Evolutionary conservation across 2,329 filamentous ascomycete genomes (phyloP).

Genomic region (Geosmithia morbida): DNA sequence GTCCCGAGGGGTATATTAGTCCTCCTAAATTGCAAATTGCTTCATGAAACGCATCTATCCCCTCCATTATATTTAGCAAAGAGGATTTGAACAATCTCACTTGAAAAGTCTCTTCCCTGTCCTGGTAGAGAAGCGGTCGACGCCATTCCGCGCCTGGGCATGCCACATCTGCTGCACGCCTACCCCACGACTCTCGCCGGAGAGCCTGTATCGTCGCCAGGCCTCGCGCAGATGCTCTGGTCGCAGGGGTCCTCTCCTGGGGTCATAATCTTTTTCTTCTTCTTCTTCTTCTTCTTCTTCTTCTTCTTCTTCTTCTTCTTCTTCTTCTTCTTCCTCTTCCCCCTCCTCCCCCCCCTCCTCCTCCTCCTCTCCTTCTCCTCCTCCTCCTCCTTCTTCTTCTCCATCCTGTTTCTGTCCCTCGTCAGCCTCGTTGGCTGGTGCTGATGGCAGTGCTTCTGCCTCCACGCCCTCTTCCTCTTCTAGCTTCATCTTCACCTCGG

Average conservation of each 20-base stretch:
- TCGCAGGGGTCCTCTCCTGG: constrained; percentile 42
- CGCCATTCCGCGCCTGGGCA: constrained; percentile 41
- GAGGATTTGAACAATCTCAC: too few species aligned
- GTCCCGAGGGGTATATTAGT: too few species aligned
- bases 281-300: not conserved
- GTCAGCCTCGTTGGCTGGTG: constrained; percentile 1
- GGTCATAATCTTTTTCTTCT: constrained; percentile 7
- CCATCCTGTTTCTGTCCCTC: constrained; percentile 4
- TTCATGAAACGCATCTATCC: too few species aligned
- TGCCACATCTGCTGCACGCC: constrained; percentile 48
- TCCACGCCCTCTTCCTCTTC: not conserved
- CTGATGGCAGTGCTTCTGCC: not conserved
- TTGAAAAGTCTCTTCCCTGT: constrained; percentile 39
- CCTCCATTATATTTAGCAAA: too few species aligned
- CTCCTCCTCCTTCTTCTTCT: too few species aligned
- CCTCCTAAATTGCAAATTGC: too few species aligned
- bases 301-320: too few species aligned
- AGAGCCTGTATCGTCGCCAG: constrained; percentile 49
- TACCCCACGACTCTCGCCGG: constrained; percentile 47
- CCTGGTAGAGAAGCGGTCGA: constrained; percentile 41
- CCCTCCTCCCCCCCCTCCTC: constrained; percentile 1
- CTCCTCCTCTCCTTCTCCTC: not conserved
- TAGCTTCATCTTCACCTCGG: constrained; percentile 2
- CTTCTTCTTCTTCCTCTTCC: not conserved
- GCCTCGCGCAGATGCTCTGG: constrained; percentile 67